Conservation (phyloP, 176 grass and related monocot species). For the Eremochloa ophiuroides region DNA sequence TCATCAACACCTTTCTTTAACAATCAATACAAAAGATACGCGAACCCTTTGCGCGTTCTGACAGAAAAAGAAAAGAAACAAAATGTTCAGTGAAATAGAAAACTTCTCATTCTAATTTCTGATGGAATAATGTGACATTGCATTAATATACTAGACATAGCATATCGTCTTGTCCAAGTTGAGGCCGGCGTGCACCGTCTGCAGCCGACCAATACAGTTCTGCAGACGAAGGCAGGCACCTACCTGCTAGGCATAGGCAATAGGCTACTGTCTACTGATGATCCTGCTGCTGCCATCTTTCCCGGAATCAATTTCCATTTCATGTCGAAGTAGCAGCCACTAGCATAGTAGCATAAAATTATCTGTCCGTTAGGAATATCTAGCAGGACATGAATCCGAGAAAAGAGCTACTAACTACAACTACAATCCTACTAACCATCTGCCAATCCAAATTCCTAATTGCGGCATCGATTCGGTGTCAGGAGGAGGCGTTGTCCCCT, state of each 20-base stretch:
- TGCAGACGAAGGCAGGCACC: neutral
- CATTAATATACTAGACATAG: neutral
- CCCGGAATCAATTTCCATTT: neutral
- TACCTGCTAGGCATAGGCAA: neutral
- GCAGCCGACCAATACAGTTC: slow-evolving; percentile 29
- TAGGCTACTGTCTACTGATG: neutral
- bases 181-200: neutral
- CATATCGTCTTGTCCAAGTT: slow-evolving; percentile 2
- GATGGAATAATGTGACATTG: neutral
- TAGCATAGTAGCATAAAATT: neutral
- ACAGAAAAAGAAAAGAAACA: neutral
- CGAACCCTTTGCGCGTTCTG: neutral
- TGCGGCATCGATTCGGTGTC: slow-evolving; percentile 19
- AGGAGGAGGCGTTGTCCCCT: slow-evolving; percentile 36
- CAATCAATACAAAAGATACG: neutral
- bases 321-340: neutral
- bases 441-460: neutral
- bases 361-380: neutral
- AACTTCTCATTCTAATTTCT: neutral
- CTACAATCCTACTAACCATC: neutral
- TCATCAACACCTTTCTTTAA: neutral
- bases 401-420: neutral
- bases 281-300: neutral
- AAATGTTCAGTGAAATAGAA: neutral
- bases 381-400: slow-evolving; percentile 12